A percentile compares a stretch with the other conserved stretches of the same genome.
Evolutionary conservation across 768 basidiomycete genomes (phyloP).

Genomic region (Xerocomellus dryophilus): DNA sequence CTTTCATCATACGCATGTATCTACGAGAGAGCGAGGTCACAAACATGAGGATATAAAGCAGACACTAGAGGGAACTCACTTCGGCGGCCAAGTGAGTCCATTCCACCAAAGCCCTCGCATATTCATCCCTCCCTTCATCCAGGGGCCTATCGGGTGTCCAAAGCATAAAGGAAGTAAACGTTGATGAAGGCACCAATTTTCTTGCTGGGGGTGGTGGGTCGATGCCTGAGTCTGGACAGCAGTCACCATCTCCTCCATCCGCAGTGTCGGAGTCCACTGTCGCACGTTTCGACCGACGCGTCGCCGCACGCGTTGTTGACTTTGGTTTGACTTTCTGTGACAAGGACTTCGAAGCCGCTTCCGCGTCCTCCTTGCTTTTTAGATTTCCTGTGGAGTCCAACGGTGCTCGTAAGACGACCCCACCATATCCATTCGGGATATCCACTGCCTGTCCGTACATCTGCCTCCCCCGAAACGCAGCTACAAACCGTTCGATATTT

Average conservation of each 20-base stretch:
- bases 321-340: slow-evolving; percentile 11
- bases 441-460: slow-evolving; percentile 63
- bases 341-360: neutral
- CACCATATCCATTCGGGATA: slow-evolving; percentile 65
- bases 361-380: slow-evolving; percentile 11
- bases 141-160: slow-evolving; percentile 75
- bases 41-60: neutral
- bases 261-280: slow-evolving; percentile 30
- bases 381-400: slow-evolving; percentile 14
- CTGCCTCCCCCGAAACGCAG: slow-evolving; percentile 73
- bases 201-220: slow-evolving; percentile 20
- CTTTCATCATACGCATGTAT: slow-evolving; percentile 27
- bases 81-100: slow-evolving; percentile 66
- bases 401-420: slow-evolving; percentile 52
- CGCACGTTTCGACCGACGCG: slow-evolving; percentile 23
- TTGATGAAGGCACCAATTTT: slow-evolving; percentile 45
- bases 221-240: neutral
- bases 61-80: slow-evolving; percentile 38
- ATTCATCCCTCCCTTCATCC: slow-evolving; percentile 70
- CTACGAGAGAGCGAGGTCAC: slow-evolving; percentile 9
- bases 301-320: slow-evolving; percentile 8
- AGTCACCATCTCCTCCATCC: slow-evolving; percentile 25
- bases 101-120: slow-evolving; percentile 62
- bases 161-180: slow-evolving; percentile 66
- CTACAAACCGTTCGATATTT: slow-evolving; percentile 35